phyloP scores from a whole-genome alignment of 495 filamentous ascomycete genomes.

The Lepidopterella palustris region DNA sequence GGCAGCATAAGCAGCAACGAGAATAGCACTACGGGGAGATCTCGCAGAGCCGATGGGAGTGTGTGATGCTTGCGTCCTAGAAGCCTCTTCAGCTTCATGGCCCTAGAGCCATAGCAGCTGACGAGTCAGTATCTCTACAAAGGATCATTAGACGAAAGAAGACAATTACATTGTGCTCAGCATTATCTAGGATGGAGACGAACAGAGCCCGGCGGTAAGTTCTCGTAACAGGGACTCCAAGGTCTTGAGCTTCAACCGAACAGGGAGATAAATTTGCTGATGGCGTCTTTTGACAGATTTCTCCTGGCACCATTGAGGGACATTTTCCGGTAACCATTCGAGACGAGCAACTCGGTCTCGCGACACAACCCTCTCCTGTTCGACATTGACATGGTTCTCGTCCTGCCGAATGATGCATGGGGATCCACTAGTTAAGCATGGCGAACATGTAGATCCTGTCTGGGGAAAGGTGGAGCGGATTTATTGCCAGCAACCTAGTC shows the following conservation, averaged over 20 bases:
- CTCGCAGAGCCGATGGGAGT: not conserved
- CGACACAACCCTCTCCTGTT: not conserved
- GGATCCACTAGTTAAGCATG: not conserved
- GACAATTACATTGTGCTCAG: not conserved
- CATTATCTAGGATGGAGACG: not conserved
- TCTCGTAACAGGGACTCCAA: not conserved
- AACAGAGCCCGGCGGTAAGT: not conserved
- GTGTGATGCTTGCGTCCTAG: not conserved
- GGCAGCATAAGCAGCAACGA: not conserved
- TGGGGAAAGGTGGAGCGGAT: not conserved
- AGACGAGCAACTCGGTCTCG: not conserved
- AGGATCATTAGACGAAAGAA: not conserved
- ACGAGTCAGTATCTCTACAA: not conserved
- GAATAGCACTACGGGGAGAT: not conserved
- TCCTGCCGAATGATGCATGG: not conserved
- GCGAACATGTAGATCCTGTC: not conserved
- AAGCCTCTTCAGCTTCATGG: not conserved
- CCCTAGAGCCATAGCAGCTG: not conserved
- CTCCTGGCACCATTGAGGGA: not conserved
- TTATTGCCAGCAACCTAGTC: not conserved
- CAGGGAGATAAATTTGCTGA: not conserved
- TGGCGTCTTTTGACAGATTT: not conserved
- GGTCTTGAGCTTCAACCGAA: not conserved
- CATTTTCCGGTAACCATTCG: not conserved
- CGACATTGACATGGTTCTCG: not conserved